Evolutionary conservation across 129 eudicot genomes (phyloP).

Genomic region (Dittrichia graveolens): DNA sequence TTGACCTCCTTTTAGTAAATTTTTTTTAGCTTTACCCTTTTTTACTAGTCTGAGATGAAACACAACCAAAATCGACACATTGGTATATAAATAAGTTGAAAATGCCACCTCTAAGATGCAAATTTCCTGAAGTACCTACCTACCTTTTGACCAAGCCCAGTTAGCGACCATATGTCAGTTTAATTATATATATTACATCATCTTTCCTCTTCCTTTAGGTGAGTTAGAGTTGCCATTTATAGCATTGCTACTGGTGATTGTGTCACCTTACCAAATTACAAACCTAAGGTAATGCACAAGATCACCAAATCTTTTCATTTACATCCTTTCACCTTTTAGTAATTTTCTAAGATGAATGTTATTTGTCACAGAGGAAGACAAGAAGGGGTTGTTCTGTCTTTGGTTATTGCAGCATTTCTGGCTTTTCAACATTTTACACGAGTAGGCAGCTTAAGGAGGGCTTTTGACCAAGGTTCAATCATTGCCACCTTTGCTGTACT

Average conservation of each 20-base stretch:
- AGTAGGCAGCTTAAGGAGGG: slow-evolving; percentile 62
- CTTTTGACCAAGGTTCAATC: slow-evolving; percentile 84
- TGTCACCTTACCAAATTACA: slow-evolving; percentile 68
- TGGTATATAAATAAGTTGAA: not conserved
- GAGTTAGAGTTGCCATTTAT: slow-evolving; percentile 91
- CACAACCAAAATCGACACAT: not conserved
- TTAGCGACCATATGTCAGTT: not conserved
- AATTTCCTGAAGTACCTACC: not conserved
- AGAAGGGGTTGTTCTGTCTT: slow-evolving; percentile 71
- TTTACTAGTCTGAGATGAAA: not conserved
- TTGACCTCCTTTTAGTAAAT: no score
- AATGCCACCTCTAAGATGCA: not conserved
- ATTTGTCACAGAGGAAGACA: slow-evolving; percentile 67
- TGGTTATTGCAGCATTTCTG: slow-evolving; percentile 69
- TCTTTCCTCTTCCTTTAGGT: slow-evolving; percentile 47
- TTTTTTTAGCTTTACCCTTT: no score
- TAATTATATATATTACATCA: not conserved
- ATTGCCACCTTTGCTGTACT: slow-evolving; percentile 76
- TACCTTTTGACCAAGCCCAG: slow-evolving; percentile 11
- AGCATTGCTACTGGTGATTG: slow-evolving; percentile 59
- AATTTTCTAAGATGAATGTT: slow-evolving; percentile 14
- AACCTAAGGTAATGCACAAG: slow-evolving; percentile 63
- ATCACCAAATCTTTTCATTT: slow-evolving; percentile 5
- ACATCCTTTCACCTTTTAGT: not conserved
- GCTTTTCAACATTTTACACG: slow-evolving; percentile 88